These are phyloP conservation scores for Crassisporium funariophilum DNA, from an alignment of 768 basidiomycete genomes.

Conservation along the genomic window DNA sequence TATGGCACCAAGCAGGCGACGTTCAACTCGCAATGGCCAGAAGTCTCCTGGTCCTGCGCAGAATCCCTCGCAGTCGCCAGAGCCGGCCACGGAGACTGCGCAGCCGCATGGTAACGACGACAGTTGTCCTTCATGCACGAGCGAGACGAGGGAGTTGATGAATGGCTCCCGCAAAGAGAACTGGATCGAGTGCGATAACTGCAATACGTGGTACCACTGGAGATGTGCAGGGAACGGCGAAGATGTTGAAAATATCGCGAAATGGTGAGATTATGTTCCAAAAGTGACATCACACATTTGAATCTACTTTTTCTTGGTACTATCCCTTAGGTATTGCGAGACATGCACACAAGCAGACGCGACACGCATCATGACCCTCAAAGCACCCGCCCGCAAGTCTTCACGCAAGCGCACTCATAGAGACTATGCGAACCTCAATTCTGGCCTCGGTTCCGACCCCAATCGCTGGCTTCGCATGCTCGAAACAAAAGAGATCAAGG, in stretches of 20 bases:
- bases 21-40: constrained; percentile 13
- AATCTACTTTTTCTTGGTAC: constrained; percentile 6
- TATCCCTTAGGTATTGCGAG: constrained; percentile 66
- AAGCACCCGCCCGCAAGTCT: constrained; percentile 81
- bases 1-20: constrained; percentile 15
- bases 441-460: constrained; percentile 60
- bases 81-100: constrained; percentile 2
- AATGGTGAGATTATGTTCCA: constrained; percentile 56
- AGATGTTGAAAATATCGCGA: constrained; percentile 70
- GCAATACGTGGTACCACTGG: constrained; percentile 87
- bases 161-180: constrained; percentile 57
- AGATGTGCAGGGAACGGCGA: constrained; percentile 69
- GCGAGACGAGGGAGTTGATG: constrained; percentile 25
- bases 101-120: constrained; percentile 19
- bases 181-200: constrained; percentile 84
- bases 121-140: constrained; percentile 28
- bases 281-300: constrained; percentile 18
- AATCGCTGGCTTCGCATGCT: constrained; percentile 70
- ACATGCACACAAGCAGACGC: constrained; percentile 63
- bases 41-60: constrained; percentile 8
- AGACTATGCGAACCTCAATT: constrained; percentile 78
- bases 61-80: constrained; percentile 7
- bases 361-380: constrained; percentile 67
- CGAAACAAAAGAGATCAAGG: constrained; percentile 64
- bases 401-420: constrained; percentile 70